Evolutionary conservation across 495 filamentous ascomycete species (phyloP).

Genomic region (Hyaloscypha variabilis): DNA sequence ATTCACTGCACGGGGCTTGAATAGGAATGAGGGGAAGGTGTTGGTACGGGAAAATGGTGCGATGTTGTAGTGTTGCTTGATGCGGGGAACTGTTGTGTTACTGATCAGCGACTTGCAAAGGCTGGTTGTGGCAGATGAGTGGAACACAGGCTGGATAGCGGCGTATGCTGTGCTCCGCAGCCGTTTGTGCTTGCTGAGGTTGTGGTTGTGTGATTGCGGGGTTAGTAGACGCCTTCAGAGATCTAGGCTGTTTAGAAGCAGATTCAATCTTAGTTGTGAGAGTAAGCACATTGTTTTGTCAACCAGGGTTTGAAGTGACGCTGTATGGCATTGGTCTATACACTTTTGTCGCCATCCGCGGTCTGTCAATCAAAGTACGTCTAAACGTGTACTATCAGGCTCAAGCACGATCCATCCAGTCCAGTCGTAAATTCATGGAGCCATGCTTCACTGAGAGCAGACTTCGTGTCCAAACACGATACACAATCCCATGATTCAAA

Average conservation of each 20-base stretch:
- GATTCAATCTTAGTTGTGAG: not conserved
- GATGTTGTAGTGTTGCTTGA: not conserved
- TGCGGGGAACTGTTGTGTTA: not conserved
- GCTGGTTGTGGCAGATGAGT: not conserved
- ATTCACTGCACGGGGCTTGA: not conserved
- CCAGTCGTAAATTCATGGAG: constrained; percentile 6
- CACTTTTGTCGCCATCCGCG: constrained; percentile 6
- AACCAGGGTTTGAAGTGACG: not conserved
- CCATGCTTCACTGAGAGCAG: not conserved
- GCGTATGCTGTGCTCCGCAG: not conserved
- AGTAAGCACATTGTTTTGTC: not conserved
- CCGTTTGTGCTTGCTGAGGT: too few species aligned
- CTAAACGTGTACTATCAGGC: not conserved
- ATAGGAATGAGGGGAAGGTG: not conserved
- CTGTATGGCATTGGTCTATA: constrained; percentile 6
- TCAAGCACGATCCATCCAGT: not conserved
- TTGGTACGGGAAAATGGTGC: not conserved
- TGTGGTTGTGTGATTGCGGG: not conserved
- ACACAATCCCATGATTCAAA: constrained; percentile 7
- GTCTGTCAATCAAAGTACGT: not conserved
- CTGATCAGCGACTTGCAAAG: not conserved
- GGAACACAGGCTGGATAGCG: not conserved
- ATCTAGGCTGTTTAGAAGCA: not conserved
- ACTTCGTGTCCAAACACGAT: constrained; percentile 1
- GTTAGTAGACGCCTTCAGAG: not conserved